Percentiles rank a stretch among this genome's conserved stretches.
phyloP scores from a whole-genome alignment of 2,329 filamentous ascomycete genomes.

The Aspergillus thermomutatus region DNA sequence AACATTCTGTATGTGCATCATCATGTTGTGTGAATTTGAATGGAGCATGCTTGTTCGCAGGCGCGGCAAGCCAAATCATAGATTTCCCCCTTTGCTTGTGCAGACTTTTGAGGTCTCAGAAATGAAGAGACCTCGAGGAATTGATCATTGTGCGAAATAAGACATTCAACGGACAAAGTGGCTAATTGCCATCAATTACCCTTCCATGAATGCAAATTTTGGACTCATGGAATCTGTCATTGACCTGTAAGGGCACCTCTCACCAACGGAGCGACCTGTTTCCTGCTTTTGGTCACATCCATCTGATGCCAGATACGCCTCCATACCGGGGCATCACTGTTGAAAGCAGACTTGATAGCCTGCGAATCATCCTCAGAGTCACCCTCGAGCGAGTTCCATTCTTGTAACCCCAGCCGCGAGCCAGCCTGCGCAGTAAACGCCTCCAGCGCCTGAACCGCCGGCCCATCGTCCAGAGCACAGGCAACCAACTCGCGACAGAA shows the following conservation, averaged over 20 bases:
- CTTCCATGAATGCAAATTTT: background rate
- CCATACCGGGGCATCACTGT: constrained; percentile 30
- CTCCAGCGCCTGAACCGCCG: constrained; percentile 41
- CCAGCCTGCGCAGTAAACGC: constrained; percentile 43
- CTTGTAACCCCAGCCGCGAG: constrained; percentile 42
- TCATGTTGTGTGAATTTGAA: background rate
- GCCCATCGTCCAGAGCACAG: constrained; percentile 39
- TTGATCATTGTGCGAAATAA: background rate
- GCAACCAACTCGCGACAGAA: constrained; percentile 55
- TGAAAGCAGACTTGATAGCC: constrained; percentile 14
- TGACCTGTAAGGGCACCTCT: constrained; percentile 43
- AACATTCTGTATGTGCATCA: background rate
- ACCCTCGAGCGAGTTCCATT: constrained; percentile 28
- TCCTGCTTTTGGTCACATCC: constrained; percentile 57
- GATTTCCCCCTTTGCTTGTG: constrained; percentile 1
- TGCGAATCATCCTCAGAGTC: constrained; percentile 12
- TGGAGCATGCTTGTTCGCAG: background rate
- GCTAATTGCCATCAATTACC: background rate
- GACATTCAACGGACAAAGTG: background rate
- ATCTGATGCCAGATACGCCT: constrained; percentile 55
- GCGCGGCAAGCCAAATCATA: background rate
- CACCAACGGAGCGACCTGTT: constrained; percentile 60
- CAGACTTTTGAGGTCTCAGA: background rate
- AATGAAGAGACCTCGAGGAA: background rate
- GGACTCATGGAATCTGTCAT: constrained; percentile 2